phyloP scores from a whole-genome alignment of 306 rosid genomes.

The Prunus kanzakura region DNA sequence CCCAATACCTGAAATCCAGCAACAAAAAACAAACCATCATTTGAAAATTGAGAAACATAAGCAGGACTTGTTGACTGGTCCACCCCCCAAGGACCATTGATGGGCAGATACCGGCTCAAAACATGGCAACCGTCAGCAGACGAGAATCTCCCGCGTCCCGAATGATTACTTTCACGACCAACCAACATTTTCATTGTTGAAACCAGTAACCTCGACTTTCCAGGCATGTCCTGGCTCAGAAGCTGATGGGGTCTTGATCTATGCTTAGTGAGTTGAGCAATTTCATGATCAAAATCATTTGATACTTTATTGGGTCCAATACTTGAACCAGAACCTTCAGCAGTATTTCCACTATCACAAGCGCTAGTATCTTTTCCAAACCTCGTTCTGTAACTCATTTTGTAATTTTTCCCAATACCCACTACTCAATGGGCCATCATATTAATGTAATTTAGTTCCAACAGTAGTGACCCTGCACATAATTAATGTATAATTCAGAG shows the following conservation, averaged over 20 bases:
- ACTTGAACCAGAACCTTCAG: constrained; percentile 36
- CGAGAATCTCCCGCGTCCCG: constrained; percentile 85
- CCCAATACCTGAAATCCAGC: constrained; percentile 81
- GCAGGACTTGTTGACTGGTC: constrained; percentile 75
- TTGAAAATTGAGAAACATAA: constrained; percentile 86
- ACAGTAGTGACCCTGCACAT: not conserved
- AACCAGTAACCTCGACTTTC: constrained; percentile 55
- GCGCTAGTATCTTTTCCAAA: constrained; percentile 38
- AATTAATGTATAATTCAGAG: not conserved
- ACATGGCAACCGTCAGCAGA: constrained; percentile 82
- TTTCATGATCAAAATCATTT: constrained; percentile 56
- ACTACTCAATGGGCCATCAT: constrained; percentile 5
- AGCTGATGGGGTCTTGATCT: constrained; percentile 58
- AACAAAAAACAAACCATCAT: constrained; percentile 77
- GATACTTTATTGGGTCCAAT: constrained; percentile 33
- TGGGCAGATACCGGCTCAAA: constrained; percentile 83
- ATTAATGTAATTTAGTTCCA: not conserved
- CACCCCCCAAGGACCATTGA: constrained; percentile 83
- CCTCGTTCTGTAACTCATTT: constrained; percentile 1
- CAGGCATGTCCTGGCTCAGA: constrained; percentile 42
- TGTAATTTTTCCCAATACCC: not conserved
- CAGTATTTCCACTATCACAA: constrained; percentile 38
- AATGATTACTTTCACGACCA: constrained; percentile 72
- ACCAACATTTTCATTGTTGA: constrained; percentile 91
- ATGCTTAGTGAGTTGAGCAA: constrained; percentile 64